phyloP scores from a whole-genome alignment of 257 asterid species.

The Verbascum thapsus region DNA sequence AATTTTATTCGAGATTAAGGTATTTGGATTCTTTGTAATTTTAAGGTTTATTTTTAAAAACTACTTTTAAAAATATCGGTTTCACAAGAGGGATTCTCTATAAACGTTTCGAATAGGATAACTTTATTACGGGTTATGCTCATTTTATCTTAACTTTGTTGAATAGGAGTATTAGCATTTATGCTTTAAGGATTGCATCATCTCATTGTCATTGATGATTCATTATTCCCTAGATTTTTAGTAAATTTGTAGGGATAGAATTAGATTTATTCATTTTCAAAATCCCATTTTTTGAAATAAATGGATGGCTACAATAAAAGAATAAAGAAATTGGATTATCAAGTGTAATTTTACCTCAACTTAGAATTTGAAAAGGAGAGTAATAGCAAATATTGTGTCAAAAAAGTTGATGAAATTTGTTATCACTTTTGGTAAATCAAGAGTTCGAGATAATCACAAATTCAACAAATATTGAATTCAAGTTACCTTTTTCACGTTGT shows the following conservation, averaged over 20 bases:
- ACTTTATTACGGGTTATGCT: conserved; percentile 29
- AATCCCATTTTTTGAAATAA: conserved; percentile 24
- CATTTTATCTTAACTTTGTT: conserved; percentile 18
- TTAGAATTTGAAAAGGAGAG: conserved; percentile 21
- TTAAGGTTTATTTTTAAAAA: conserved; percentile 24
- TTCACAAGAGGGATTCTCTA: conserved; percentile 6
- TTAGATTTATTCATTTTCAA: conserved; percentile 29
- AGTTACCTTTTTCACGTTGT: conserved; percentile 2
- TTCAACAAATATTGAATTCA: conserved; percentile 13
- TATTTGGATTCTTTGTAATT: conserved; percentile 29
- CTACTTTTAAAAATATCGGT: conserved; percentile 16
- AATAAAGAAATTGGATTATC: conserved; percentile 1
- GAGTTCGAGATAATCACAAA: conserved; percentile 9
- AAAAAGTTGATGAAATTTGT: conserved; percentile 19
- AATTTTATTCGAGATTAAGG: conserved; percentile 28
- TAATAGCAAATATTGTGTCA: conserved; percentile 17
- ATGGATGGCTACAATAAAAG: conserved; percentile 15
- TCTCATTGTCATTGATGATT: conserved; percentile 21
- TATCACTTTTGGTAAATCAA: conserved; percentile 23
- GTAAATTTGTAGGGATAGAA: conserved; percentile 28
- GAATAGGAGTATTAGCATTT: conserved; percentile 19
- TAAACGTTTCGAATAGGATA: not conserved
- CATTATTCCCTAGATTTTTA: conserved; percentile 26
- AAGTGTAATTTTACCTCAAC: not conserved
- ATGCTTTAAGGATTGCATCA: conserved; percentile 18